Conservation (phyloP, 257 asterid species). For the Primulina eburnea region DNA sequence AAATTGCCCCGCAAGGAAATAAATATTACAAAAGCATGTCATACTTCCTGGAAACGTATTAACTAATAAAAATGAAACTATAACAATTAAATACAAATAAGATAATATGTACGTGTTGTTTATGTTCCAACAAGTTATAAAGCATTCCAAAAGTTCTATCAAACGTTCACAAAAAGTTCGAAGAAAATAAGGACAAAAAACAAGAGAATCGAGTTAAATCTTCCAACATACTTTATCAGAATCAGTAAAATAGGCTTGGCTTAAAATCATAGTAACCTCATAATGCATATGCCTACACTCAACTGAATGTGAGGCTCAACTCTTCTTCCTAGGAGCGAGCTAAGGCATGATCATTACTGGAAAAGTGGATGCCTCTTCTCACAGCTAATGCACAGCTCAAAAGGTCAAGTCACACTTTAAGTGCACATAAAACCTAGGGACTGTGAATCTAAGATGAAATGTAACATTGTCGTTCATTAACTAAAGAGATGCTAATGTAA, state of each 20-base stretch:
- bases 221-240: not conserved
- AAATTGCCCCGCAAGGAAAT: conserved; percentile 8
- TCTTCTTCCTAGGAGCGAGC: not conserved
- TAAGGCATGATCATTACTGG: not conserved
- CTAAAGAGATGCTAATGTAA: too few relatives aligned
- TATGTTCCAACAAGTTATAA: not conserved
- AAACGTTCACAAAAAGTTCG: not conserved
- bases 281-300: not conserved
- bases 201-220: not conserved
- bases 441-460: not conserved
- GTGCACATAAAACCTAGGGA: not conserved
- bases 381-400: not conserved
- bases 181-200: not conserved
- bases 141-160: too few relatives aligned
- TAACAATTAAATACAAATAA: not conserved
- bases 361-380: not conserved
- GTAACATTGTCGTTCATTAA: not conserved
- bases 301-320: not conserved
- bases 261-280: not conserved
- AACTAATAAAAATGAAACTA: conserved; percentile 1
- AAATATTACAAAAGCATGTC: conserved; percentile 15
- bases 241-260: not conserved
- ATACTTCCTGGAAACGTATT: not conserved
- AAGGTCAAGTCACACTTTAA: not conserved
- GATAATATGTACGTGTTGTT: not conserved